These are phyloP conservation scores for Plectosphaerella plurivora DNA, from an alignment of 2,329 filamentous ascomycete species.

Conservation along the genomic window DNA sequence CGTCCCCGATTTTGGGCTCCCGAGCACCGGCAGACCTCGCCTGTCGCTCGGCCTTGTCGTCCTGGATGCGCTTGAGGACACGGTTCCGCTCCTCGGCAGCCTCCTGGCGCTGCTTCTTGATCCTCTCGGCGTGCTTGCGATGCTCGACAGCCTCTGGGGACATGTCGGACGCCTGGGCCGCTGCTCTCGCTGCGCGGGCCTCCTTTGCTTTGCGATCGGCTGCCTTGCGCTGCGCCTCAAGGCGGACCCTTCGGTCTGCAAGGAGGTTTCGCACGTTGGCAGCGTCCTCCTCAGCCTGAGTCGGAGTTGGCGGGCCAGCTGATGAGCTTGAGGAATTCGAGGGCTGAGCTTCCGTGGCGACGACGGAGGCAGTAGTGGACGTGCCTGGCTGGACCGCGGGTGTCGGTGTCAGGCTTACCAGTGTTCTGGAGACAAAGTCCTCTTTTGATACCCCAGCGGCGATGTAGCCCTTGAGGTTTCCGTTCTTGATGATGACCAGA, in stretches of 20 bases:
- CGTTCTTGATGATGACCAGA: slow-evolving; percentile 75
- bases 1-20: slow-evolving; percentile 21
- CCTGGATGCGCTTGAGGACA: slow-evolving; percentile 70
- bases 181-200: slow-evolving; percentile 36
- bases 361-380: not conserved
- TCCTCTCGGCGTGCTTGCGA: slow-evolving; percentile 45
- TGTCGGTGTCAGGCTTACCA: slow-evolving; percentile 35
- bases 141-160: slow-evolving; percentile 24
- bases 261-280: slow-evolving; percentile 31
- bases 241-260: slow-evolving; percentile 44
- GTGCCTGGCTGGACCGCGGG: slow-evolving; percentile 16
- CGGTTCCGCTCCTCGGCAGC: slow-evolving; percentile 64
- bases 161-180: slow-evolving; percentile 20
- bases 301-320: slow-evolving; percentile 18
- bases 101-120: slow-evolving; percentile 62
- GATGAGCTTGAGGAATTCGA: slow-evolving; percentile 13
- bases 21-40: slow-evolving; percentile 44
- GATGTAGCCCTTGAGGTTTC: slow-evolving; percentile 73
- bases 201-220: slow-evolving; percentile 45
- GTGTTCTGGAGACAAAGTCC: slow-evolving; percentile 54
- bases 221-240: slow-evolving; percentile 36
- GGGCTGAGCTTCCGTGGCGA: not conserved
- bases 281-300: slow-evolving; percentile 13
- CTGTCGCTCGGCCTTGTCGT: slow-evolving; percentile 67
- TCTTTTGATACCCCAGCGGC: slow-evolving; percentile 58